Evolutionary conservation across 2,329 filamentous ascomycete species (phyloP).

Genomic region (Aspergillus felis): DNA sequence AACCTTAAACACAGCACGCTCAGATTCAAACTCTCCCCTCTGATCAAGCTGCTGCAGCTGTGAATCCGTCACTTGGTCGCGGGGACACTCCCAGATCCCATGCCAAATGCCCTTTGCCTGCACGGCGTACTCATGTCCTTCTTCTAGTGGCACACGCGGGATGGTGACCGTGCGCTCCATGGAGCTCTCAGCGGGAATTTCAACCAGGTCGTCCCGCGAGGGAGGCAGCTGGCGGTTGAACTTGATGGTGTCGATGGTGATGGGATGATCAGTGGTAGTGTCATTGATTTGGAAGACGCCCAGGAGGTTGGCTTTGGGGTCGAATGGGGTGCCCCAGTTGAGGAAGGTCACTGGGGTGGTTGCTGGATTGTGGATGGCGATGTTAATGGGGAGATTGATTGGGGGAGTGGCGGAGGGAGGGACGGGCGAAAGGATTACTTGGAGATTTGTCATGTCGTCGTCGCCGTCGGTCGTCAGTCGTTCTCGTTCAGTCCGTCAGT

Average conservation of each 20-base stretch:
- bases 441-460: slow-evolving; percentile 4
- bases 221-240: slow-evolving; percentile 32
- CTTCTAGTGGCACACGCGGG: slow-evolving; percentile 21
- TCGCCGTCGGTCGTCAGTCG: too few relatives aligned
- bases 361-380: slow-evolving; percentile 26
- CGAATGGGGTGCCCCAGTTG: slow-evolving; percentile 37
- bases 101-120: slow-evolving; percentile 35
- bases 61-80: slow-evolving; percentile 20
- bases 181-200: slow-evolving; percentile 24
- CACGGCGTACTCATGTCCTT: slow-evolving; percentile 31
- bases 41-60: slow-evolving; percentile 18
- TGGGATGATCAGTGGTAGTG: slow-evolving; percentile 11
- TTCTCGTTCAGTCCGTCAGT: too few relatives aligned
- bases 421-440: slow-evolving; percentile 15
- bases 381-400: slow-evolving; percentile 20
- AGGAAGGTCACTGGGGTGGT: slow-evolving; percentile 29
- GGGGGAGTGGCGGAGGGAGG: slow-evolving; percentile 8
- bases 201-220: slow-evolving; percentile 25
- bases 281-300: slow-evolving; percentile 29
- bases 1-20: slow-evolving; percentile 15
- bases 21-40: slow-evolving; percentile 24
- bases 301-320: slow-evolving; percentile 27
- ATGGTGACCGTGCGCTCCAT: slow-evolving; percentile 23
- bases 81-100: slow-evolving; percentile 27
- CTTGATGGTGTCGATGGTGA: slow-evolving; percentile 28